These are phyloP conservation scores for Pyronema omphalodes DNA, from an alignment of 495 filamentous ascomycete genomes.

Conservation along the genomic window DNA sequence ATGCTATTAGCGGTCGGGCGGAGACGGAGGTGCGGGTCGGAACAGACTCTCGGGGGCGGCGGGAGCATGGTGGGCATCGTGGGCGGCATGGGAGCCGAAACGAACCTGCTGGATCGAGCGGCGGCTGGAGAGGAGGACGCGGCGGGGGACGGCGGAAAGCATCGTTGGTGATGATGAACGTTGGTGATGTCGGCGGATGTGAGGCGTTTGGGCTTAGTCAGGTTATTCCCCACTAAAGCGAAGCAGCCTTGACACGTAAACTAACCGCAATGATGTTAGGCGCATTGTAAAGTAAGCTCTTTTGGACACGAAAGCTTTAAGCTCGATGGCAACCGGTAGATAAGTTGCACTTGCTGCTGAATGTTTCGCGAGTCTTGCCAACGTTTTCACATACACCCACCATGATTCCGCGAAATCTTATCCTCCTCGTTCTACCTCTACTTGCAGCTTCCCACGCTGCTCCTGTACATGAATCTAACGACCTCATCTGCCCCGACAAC, in stretches of 20 bases:
- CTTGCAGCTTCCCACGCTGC: background rate
- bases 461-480: background rate
- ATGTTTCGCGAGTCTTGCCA: too few relatives aligned
- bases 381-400: too few relatives aligned
- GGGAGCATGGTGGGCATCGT: background rate
- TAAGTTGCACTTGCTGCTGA: too few relatives aligned
- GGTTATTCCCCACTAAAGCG: background rate
- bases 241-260: too few relatives aligned
- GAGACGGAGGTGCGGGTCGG: background rate
- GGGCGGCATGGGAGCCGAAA: background rate
- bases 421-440: slow-evolving; percentile 1
- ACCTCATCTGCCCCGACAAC: slow-evolving; percentile 38
- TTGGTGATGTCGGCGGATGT: background rate
- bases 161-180: background rate
- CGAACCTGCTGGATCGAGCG: background rate
- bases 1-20: background rate
- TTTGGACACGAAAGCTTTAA: too few relatives aligned
- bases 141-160: background rate
- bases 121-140: background rate
- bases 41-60: background rate
- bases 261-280: too few relatives aligned
- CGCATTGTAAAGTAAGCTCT: too few relatives aligned
- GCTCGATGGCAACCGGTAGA: too few relatives aligned
- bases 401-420: too few relatives aligned
- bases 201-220: background rate